A percentile compares a stretch with the other conserved stretches of the same genome.
These are phyloP conservation scores for Basidiobolus meristosporus DNA, from an alignment of 371 early-diverging fungal genomes.

Conservation along the genomic window DNA sequence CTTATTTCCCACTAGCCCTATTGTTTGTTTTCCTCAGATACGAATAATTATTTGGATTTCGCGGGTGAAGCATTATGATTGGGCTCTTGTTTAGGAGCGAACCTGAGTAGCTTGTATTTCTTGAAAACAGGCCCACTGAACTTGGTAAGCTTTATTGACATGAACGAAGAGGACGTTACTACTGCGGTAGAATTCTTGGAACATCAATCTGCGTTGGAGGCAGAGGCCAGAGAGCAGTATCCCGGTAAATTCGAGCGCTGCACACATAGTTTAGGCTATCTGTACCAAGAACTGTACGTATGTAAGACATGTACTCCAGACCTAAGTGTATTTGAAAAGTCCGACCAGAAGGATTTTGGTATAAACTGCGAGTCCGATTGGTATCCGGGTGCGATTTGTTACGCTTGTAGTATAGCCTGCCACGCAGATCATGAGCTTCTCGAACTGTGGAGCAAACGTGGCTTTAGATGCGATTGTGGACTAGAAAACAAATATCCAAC, in stretches of 20 bases:
- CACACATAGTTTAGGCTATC: slow-evolving; percentile 38
- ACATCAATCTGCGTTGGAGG: slow-evolving; percentile 20
- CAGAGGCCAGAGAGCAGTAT: slow-evolving; percentile 28
- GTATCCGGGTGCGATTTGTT: slow-evolving; percentile 43
- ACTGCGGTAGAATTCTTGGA: slow-evolving; percentile 36
- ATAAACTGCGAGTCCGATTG: too few relatives aligned
- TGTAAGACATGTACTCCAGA: slow-evolving; percentile 41
- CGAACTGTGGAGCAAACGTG: slow-evolving; percentile 64
- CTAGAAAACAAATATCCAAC: slow-evolving; percentile 21
- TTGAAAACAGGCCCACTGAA: too few relatives aligned
- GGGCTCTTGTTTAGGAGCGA: too few relatives aligned
- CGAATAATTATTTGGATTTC: too few relatives aligned
- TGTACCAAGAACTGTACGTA: slow-evolving; percentile 47
- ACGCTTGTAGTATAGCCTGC: slow-evolving; percentile 59
- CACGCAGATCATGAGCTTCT: slow-evolving; percentile 63
- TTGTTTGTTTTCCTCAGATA: too few relatives aligned
- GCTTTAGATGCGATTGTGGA: slow-evolving; percentile 80
- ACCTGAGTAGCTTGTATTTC: too few relatives aligned
- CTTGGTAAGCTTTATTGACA: too few relatives aligned
- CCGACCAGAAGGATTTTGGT: too few relatives aligned
- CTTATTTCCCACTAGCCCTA: too few relatives aligned
- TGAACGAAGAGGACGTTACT: slow-evolving; percentile 6
- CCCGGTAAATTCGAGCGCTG: slow-evolving; percentile 55
- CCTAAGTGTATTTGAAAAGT: too few relatives aligned
- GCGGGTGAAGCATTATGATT: too few relatives aligned